Conservation (phyloP, 176 grass and related monocot species). For the Alloteropsis semialata region DNA sequence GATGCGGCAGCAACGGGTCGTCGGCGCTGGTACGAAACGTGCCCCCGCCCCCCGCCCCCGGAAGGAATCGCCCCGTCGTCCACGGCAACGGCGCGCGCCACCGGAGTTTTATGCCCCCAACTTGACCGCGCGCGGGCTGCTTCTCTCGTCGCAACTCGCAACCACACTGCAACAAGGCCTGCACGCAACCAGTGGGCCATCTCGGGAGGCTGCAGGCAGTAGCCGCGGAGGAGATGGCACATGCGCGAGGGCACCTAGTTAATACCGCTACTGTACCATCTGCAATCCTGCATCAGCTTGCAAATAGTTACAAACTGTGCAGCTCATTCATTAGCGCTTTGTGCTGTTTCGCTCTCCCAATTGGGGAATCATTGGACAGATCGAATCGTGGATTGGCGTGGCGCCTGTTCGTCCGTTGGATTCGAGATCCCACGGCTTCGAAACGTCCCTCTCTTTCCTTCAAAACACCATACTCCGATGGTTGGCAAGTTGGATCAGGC, state of each 20-base stretch:
- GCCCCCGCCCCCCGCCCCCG: not conserved
- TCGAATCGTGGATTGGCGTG: not conserved
- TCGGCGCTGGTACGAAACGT: not conserved
- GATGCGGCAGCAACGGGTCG: constrained; percentile 1
- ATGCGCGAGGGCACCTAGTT: not conserved
- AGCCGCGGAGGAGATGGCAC: not conserved
- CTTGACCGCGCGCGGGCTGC: not conserved
- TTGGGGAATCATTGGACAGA: not conserved
- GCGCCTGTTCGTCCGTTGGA: not conserved
- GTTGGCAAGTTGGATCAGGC: not conserved
- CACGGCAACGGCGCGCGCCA: constrained; percentile 24
- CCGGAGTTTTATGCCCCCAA: not conserved
- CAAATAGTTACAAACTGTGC: not conserved
- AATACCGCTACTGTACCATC: not conserved
- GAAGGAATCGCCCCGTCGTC: constrained; percentile 1
- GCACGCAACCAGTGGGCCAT: not conserved
- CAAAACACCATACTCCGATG: not conserved
- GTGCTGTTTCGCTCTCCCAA: not conserved
- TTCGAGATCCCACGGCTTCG: not conserved
- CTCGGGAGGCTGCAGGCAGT: not conserved
- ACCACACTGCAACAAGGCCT: not conserved
- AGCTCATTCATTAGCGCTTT: not conserved
- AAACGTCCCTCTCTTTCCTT: not conserved
- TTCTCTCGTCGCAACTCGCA: no score
- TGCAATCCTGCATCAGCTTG: not conserved